phyloP scores from a whole-genome alignment of 306 rosid genomes.

The Malus asiatica region DNA sequence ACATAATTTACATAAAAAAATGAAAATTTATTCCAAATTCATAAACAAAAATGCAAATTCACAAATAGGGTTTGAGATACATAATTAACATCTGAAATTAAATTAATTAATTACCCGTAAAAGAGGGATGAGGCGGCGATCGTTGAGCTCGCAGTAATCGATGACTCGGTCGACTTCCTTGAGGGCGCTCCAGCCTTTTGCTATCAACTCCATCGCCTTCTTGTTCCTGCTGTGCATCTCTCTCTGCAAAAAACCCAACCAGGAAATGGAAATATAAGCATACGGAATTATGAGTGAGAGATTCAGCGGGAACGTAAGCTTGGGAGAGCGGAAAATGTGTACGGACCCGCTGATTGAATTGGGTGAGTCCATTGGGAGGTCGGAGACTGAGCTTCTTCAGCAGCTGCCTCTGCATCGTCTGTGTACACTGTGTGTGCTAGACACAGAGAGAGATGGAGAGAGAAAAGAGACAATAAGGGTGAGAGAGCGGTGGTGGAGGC shows the following conservation, averaged over 20 bases:
- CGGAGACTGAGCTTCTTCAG: constrained; percentile 22
- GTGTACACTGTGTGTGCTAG: not conserved
- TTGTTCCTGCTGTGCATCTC: constrained; percentile 73
- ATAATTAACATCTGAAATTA: not conserved
- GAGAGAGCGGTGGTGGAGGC: not conserved
- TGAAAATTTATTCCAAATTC: not conserved
- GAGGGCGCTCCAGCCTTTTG: constrained; percentile 83
- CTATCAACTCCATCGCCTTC: constrained; percentile 75
- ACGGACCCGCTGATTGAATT: constrained; percentile 47
- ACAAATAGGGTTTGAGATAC: not conserved
- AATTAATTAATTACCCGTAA: constrained; percentile 39
- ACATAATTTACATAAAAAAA: not conserved
- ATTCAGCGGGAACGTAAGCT: not conserved
- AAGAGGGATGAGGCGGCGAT: constrained; percentile 73
- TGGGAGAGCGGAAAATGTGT: not conserved
- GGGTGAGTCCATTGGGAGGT: constrained; percentile 24
- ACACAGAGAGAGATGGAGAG: not conserved
- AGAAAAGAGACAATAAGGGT: not conserved
- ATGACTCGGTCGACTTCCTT: constrained; percentile 89
- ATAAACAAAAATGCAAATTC: not conserved
- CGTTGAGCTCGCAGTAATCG: constrained; percentile 72
- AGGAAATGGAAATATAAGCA: not conserved
- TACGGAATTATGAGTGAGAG: not conserved
- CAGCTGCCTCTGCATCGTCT: constrained; percentile 36
- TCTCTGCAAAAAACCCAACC: constrained; percentile 37